Percentiles rank a stretch among this genome's conserved stretches.
phyloP scores from a whole-genome alignment of 805 yeast genomes.

The Kodamaea jinghongensis region DNA sequence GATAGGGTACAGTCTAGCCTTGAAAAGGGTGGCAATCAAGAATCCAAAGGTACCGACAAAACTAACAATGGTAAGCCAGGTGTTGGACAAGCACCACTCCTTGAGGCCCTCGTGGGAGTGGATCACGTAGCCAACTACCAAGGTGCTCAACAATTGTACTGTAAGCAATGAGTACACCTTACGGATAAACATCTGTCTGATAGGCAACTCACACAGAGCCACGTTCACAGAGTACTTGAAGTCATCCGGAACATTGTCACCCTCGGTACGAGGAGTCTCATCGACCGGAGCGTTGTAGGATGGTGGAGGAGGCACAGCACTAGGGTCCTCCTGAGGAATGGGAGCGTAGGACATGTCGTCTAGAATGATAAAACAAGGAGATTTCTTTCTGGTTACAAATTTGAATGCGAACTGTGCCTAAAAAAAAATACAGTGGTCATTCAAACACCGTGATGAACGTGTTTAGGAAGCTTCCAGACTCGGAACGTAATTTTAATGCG shows the following conservation, averaged over 20 bases:
- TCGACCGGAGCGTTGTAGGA: conserved; percentile 17
- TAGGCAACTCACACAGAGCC: conserved; percentile 69
- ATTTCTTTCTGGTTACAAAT: too few species aligned
- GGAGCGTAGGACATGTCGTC: too few species aligned
- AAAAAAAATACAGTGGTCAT: too few species aligned
- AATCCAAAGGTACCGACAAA: conserved; percentile 60
- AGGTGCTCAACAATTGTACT: conserved; percentile 62
- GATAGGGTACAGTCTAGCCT: conserved; percentile 66
- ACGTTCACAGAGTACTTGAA: conserved; percentile 80
- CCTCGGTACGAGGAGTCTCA: conserved; percentile 19
- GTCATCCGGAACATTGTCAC: conserved; percentile 59
- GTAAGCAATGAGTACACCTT: conserved; percentile 74
- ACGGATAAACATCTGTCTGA: conserved; percentile 72
- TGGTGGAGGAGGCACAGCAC: conserved; percentile 17
- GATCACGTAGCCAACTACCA: conserved; percentile 53
- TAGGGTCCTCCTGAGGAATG: too few species aligned
- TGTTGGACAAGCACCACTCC: conserved; percentile 54
- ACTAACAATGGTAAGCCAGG: conserved; percentile 58
- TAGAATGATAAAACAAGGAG: too few species aligned
- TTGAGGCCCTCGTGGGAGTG: conserved; percentile 43
- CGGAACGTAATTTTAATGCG: conserved; percentile 56
- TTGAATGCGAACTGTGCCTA: too few species aligned
- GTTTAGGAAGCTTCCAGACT: conserved; percentile 35
- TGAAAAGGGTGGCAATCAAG: conserved; percentile 59
- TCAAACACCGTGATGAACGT: conserved; percentile 19